A percentile compares a stretch with the other conserved stretches of the same genome.
phyloP scores from a whole-genome alignment of 352 stramenopile species.

The Phytophthora tentaculata region DNA sequence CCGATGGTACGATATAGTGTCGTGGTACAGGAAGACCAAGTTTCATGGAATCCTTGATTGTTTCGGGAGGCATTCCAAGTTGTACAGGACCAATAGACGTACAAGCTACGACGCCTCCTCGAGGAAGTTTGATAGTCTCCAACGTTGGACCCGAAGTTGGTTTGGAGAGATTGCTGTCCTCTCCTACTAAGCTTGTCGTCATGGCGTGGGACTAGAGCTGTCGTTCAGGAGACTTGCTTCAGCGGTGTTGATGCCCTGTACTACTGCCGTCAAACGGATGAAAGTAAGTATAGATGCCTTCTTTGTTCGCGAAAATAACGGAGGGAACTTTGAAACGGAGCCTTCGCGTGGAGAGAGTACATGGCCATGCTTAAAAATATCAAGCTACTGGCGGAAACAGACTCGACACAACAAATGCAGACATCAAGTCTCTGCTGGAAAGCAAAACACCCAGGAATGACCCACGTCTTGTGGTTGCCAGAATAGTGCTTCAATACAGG shows the following conservation, averaged over 20 bases:
- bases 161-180: conserved; percentile 16
- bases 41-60: conserved; percentile 97
- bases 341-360: neutral
- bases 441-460: neutral
- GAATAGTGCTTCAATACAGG: neutral
- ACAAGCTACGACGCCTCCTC: conserved; percentile 75
- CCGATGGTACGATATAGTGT: conserved; percentile 95
- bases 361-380: conserved; percentile 28
- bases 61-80: conserved; percentile 96
- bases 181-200: conserved; percentile 31
- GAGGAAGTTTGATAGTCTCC: conserved; percentile 75
- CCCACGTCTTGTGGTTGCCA: neutral
- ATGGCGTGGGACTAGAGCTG: conserved; percentile 10
- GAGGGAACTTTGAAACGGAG: conserved; percentile 33
- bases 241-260: conserved; percentile 9
- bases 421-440: neutral
- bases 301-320: conserved; percentile 32
- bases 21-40: conserved; percentile 92
- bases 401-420: neutral
- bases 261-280: conserved; percentile 18
- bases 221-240: conserved; percentile 5
- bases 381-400: conserved; percentile 5
- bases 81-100: conserved; percentile 85
- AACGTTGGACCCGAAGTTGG: conserved; percentile 24
- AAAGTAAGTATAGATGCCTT: conserved; percentile 35